Base-by-base conservation (phyloP, 768 basidiomycete species). In the Termitomyces sp. region DNA sequence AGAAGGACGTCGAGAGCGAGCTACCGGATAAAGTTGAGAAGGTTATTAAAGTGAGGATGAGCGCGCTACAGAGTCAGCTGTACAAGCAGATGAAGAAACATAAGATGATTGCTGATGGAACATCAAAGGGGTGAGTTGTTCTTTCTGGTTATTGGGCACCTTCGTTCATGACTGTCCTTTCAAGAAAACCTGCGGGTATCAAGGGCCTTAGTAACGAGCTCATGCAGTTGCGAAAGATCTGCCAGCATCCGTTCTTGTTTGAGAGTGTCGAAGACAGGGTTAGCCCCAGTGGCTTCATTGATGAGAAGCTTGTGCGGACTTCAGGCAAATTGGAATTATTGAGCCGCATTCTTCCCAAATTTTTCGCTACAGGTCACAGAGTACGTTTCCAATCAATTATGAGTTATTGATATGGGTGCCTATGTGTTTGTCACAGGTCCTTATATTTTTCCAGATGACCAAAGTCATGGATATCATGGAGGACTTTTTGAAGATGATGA, bases 401-500 rank as follows among this genome's bases (percentile, higher is more conserved):
- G 45, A 34, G 47, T 26, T 51, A 57, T 48, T 8, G 54, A 55
- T 53, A 42, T 20, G 44, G 54, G 44, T 59, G 51, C n/a, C 55
- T 22, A 51, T 39, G 56, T 45, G 50, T 56, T 33, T 47, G 39
- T 28, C 56, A 0, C 62, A 94, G 90, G 92, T 96, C 47, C 85
- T 99, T 56, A 98, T 99, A 65, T 98, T 99, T 85, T 98, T 98
- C 87, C 97, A 99, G 74, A 98, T 98, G 97, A 98, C 95, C 16
- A 92, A 94, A 68, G 93, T 98, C 65, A 97, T 98, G 95, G 92
- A 96, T 61, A 94, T 97, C 69, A 93, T 96, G 85, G 92, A 93
- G 66, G 95, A 98, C 66, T 98, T 94, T 67, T 73, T 97, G 67
- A 91, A 89, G 69, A 87, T 87, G 81, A 85, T 87, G 83, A 81